Conservation (phyloP, 2,329 filamentous ascomycete genomes). For the Fusarium sarcochroum region DNA sequence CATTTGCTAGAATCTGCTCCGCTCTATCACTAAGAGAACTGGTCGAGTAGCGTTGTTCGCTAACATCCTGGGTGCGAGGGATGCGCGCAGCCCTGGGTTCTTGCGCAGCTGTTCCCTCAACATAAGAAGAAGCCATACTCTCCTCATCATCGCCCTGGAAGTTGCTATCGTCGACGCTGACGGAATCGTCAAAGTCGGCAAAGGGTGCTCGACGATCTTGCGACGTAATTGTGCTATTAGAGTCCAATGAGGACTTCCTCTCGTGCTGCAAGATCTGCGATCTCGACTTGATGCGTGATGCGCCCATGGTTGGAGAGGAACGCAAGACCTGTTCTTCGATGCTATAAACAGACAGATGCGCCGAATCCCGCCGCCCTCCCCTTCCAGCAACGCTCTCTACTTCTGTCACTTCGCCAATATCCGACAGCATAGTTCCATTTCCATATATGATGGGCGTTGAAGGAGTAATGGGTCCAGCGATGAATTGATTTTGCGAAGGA, state of each 20-base stretch:
- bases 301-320: slow-evolving; percentile 63
- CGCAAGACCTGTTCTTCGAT: slow-evolving; percentile 55
- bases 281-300: slow-evolving; percentile 60
- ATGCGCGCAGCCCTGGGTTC: slow-evolving; percentile 28
- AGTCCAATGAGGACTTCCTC: slow-evolving; percentile 70
- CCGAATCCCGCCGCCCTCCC: slow-evolving; percentile 56
- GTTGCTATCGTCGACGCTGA: slow-evolving; percentile 74
- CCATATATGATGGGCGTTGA: slow-evolving; percentile 77
- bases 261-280: slow-evolving; percentile 61
- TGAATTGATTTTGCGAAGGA: slow-evolving; percentile 56
- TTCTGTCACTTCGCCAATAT: slow-evolving; percentile 72
- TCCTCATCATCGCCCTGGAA: slow-evolving; percentile 79
- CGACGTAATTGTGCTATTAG: slow-evolving; percentile 71
- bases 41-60: slow-evolving; percentile 76
- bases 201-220: slow-evolving; percentile 65
- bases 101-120: slow-evolving; percentile 59
- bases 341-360: slow-evolving; percentile 53
- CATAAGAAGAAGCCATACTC: slow-evolving; percentile 71
- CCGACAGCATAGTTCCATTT: slow-evolving; percentile 77
- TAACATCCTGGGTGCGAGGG: slow-evolving; percentile 31
- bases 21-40: slow-evolving; percentile 84
- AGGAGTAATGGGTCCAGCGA: slow-evolving; percentile 63
- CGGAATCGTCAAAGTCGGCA: slow-evolving; percentile 72
- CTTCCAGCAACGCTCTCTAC: slow-evolving; percentile 65
- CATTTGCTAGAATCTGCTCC: slow-evolving; percentile 92